Evolutionary conservation across 1,139 yeast genomes (phyloP), one percentile per base, ranked within the genome.

Genomic region (Spencermartinsiella ligniputridi): DNA sequence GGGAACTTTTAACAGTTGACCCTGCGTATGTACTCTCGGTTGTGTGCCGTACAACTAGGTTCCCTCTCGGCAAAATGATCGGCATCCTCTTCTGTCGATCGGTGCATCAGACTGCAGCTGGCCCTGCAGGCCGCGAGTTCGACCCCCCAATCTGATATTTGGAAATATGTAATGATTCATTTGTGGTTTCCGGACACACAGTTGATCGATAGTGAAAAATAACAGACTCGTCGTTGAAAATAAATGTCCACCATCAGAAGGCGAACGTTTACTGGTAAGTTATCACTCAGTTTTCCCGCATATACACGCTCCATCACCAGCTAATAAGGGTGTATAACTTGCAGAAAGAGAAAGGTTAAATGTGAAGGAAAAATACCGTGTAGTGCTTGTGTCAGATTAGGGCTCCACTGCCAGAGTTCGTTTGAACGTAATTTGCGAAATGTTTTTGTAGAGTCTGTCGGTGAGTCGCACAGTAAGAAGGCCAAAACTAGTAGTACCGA

Each of bases 321-420:
- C 32, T 27, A 33, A 33, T n/a, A 9, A 19, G 42, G 38, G 6
- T 42, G 45, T 21, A 36, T 29, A 12, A 18, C 39, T 21, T 42
- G 45, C 30, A 24, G 45, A 17, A 38, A 37, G 35, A 41, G 45
- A n/a, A 32, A 37, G 21, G 39, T 42, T 20, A 42, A 42, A 19
- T 42, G 45, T 16, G 37, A 42, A 19, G 45, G 37, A 9, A 21
- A 33, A n/a, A 18, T 19, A 24, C 45, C 45, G 15, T 27, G 32
- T 27, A 15, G 32, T 27, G 32, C 32, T n/a, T 27, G 32, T 27
- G 32, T 27, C 15, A 6, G 32, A 27, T n/a, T 27, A 6, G 15
- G 15, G 5, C 32, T 27, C 32, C 6, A 11, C 15, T 27, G 32
- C 15, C 32, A 27, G 32, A 27, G 32, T 15, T 27, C 32, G 32